A percentile compares a stretch with the other conserved stretches of the same genome.
Conservation (phyloP, 306 rosid genomes). For the Trifolium pratense region DNA sequence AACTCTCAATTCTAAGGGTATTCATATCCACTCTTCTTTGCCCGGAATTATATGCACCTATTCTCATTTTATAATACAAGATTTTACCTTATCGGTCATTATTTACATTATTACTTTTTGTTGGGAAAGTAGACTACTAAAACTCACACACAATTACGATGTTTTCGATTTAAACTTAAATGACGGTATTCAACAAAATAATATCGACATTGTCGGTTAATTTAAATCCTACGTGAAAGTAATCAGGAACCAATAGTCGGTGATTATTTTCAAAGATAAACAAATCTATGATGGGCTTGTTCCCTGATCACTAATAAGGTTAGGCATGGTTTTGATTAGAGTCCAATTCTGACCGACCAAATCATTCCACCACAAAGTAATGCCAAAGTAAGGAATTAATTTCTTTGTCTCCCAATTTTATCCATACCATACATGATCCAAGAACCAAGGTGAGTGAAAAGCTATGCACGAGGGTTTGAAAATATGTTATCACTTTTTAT, state of each 20-base stretch:
- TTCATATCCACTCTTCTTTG: too few relatives aligned
- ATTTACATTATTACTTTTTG: too few relatives aligned
- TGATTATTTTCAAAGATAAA: neutral
- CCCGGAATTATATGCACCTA: too few relatives aligned
- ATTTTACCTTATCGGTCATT: too few relatives aligned
- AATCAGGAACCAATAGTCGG: neutral
- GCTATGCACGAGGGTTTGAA: slow-evolving; percentile 18
- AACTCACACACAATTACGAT: too few relatives aligned
- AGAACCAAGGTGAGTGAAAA: neutral
- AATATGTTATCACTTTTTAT: neutral
- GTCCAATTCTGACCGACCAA: slow-evolving; percentile 7
- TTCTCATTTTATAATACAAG: too few relatives aligned
- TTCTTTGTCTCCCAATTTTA: slow-evolving; percentile 26
- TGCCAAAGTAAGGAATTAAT: neutral
- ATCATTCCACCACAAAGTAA: neutral
- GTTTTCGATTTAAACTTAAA: too few relatives aligned
- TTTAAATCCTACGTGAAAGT: too few relatives aligned
- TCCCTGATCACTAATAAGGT: neutral
- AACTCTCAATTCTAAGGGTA: too few relatives aligned
- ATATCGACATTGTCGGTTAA: too few relatives aligned
- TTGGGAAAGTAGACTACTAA: too few relatives aligned
- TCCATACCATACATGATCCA: slow-evolving; percentile 1
- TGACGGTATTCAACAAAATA: too few relatives aligned
- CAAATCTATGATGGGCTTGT: neutral
- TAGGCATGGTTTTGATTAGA: neutral